Base-by-base conservation (phyloP, 1,284 basidiomycete species). In the Rhodofomes roseus region DNA sequence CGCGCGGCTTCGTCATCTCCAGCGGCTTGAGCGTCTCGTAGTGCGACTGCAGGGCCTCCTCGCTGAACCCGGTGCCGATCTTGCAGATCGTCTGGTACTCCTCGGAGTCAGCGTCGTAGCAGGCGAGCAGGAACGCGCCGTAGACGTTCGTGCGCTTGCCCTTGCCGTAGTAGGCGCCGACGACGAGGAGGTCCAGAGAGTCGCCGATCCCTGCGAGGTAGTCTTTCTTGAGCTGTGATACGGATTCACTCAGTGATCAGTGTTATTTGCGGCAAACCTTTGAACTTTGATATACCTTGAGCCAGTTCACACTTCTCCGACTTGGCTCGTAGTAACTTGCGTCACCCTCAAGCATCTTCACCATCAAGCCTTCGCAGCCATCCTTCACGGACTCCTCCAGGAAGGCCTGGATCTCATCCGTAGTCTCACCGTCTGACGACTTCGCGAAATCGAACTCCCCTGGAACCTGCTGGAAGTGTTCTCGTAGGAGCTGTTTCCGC, bases 311-410 rank as follows among this genome's bases (percentile, higher is more conserved):
- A 74, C 90, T 95, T 44, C 97, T 81, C 57, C 95, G 80, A 72
- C 93, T 96, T 2, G 97, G 97, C 74, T 98, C 95, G 73, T 99
- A 99, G 66, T 86, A 93, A 70, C 96, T 95, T 16, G 90, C 90
- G 40, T 93, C 87, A 25, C 87, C 92, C 41, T 95, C 91, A 14
- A 99, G 80, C 94, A 98, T 97, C 77, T 99, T 99, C 62, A 99
- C 95, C 97, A 99, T 98, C 54, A 99, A 81, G 2, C 97, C 97
- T 74, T 99, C 97, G 74, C 97, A 99, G 1, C 96, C 95, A 70
- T 63, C 95, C 71, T 95, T 96, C 65, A 99, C 93, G 72, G 93
- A 96, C 66, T 95, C 91, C 69, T 99, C 97, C 18, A 99, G 78
- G 81, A 99, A 98, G 0, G 84, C 74, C 70, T 97, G 95, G 57